phyloP scores from a whole-genome alignment of 2,329 filamentous ascomycete species.

The Trichoderma sp. region DNA sequence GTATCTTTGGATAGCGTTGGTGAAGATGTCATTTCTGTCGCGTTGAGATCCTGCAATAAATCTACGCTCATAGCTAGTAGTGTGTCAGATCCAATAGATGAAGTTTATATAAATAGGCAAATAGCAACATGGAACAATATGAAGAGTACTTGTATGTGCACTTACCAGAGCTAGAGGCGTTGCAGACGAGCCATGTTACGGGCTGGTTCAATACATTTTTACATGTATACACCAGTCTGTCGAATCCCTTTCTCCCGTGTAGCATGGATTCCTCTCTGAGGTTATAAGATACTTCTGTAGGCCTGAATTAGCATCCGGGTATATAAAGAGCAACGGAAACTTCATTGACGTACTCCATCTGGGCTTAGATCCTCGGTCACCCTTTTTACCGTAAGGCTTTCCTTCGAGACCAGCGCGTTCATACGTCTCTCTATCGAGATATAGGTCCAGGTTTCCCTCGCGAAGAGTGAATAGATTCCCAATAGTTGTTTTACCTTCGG shows the following conservation, averaged over 20 bases:
- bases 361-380: slow-evolving; percentile 59
- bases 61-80: slow-evolving; percentile 46
- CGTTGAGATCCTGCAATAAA: slow-evolving; percentile 47
- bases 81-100: background rate
- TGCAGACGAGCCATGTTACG: slow-evolving; percentile 75
- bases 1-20: slow-evolving; percentile 24
- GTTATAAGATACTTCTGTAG: slow-evolving; percentile 72
- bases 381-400: slow-evolving; percentile 60
- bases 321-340: background rate
- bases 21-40: slow-evolving; percentile 41
- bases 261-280: slow-evolving; percentile 73
- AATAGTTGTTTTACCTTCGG: slow-evolving; percentile 67
- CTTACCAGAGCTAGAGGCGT: slow-evolving; percentile 44
- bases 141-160: background rate
- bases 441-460: slow-evolving; percentile 71
- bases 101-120: background rate
- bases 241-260: slow-evolving; percentile 79
- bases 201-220: slow-evolving; percentile 70
- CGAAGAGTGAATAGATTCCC: slow-evolving; percentile 71
- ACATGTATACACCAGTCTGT: slow-evolving; percentile 73
- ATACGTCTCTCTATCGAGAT: slow-evolving; percentile 77
- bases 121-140: background rate
- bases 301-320: background rate
- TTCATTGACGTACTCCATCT: slow-evolving; percentile 64
- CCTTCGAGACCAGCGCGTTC: slow-evolving; percentile 80